Evolutionary conservation across 2,329 filamentous ascomycete species (phyloP), one percentile per base, ranked within the genome.

Genomic region (Arthrobotrys conoides): DNA sequence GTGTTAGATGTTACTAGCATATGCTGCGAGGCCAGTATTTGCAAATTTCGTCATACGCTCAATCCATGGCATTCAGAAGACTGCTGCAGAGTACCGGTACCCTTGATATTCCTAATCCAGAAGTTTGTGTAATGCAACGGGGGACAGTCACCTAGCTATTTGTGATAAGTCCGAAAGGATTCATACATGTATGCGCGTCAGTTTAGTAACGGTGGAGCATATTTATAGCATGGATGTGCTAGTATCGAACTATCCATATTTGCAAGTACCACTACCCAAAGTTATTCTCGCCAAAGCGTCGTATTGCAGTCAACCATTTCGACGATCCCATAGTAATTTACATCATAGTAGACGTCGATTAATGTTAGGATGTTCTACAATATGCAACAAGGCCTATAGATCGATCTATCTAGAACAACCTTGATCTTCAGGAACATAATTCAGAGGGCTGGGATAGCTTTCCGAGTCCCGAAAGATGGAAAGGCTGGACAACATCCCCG

Each of bases 351-450:
- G 27, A 27, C n/a, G 49, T 65, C 9, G 41, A 24, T 14, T 36
- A 57, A 48, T 27, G 10, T 20, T 64, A 46, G n/a, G 10, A 22
- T 20, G 70, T 73, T 73, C 61, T 73, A 66, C 70, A 71, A 66
- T 66, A 55, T 70, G 57, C 66, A 59, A 65, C 27, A 64, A 65
- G 48, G 69, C 59, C 65, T 65, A 36, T 66, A 46, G 44, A 55
- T 68, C 59, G 67, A 71, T 68, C 61, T 36, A 27, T 51, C 36
- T 63, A 57, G 51, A 33, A 46, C 22, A 71, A 30, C 67, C 61
- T 71, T 77, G 73, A 71, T 71, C 22, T 61, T 77, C 73, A 77
- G 73, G 73, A 77, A 77, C 73, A 30, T 68, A 63, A 63, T 48
- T 65, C 18, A 48, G 57, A 65, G 61, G 66, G 67, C 51, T 68